These are phyloP conservation scores for Trametes villosa DNA, from an alignment of 768 basidiomycete species.

Conservation along the genomic window DNA sequence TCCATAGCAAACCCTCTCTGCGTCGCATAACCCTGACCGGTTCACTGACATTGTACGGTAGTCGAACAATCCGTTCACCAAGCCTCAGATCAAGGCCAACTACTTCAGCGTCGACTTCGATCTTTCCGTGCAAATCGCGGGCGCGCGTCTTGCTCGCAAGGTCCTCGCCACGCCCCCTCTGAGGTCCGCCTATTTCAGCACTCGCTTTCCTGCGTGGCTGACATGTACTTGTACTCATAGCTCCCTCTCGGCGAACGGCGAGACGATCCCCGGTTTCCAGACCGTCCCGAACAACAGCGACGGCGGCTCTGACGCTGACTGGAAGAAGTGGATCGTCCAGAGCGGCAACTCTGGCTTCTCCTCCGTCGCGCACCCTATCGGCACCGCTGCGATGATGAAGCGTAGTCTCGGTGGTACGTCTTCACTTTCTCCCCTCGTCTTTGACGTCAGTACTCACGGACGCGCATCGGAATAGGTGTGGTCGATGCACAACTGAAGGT, in stretches of 20 bases:
- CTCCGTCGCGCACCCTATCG: slow-evolving; percentile 55
- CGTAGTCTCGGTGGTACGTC: slow-evolving; percentile 35
- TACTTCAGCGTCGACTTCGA: slow-evolving; percentile 56
- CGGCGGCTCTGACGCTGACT: slow-evolving; percentile 49
- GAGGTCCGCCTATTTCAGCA: slow-evolving; percentile 34
- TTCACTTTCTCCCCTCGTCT: neutral
- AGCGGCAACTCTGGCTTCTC: slow-evolving; percentile 37
- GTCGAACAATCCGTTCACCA: slow-evolving; percentile 51
- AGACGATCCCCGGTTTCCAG: slow-evolving; percentile 45
- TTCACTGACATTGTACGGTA: slow-evolving; percentile 24
- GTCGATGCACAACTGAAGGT: slow-evolving; percentile 56
- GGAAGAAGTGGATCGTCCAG: slow-evolving; percentile 49
- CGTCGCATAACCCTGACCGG: neutral
- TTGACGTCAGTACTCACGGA: slow-evolving; percentile 28
- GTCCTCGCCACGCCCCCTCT: slow-evolving; percentile 48
- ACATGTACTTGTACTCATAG: neutral
- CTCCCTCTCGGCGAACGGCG: slow-evolving; percentile 34
- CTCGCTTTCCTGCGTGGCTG: neutral
- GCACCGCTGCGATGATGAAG: slow-evolving; percentile 44
- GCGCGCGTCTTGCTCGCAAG: slow-evolving; percentile 47
- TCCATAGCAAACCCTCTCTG: neutral
- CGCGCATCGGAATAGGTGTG: slow-evolving; percentile 44
- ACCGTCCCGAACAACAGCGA: slow-evolving; percentile 47
- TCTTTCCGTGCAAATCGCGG: slow-evolving; percentile 53
- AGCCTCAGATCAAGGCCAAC: slow-evolving; percentile 52